Conservation (phyloP, 257 asterid species). For the Fraxinus anomala region DNA sequence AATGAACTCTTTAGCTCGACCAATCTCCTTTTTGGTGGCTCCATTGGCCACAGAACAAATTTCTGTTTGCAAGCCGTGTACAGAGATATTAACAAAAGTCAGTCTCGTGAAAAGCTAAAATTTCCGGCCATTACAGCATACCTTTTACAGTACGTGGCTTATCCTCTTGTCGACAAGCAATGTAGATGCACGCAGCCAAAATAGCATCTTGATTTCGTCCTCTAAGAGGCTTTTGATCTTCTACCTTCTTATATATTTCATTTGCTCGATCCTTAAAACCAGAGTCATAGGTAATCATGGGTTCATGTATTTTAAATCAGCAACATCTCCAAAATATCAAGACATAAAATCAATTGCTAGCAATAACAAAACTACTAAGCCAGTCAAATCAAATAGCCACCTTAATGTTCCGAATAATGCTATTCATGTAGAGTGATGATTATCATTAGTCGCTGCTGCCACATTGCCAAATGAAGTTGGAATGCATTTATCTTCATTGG, state of each 20-base stretch:
- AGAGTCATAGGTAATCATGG: not conserved
- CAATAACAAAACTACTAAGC: not conserved
- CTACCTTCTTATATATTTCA: constrained; percentile 67
- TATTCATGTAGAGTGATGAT: too few species aligned
- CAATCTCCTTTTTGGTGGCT: constrained; percentile 64
- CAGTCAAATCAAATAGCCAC: not conserved
- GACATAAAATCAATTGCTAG: not conserved
- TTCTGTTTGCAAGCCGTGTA: constrained; percentile 39
- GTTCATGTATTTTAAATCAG: not conserved
- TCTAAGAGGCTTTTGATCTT: constrained; percentile 61
- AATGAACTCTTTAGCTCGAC: constrained; percentile 66
- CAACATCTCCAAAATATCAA: not conserved
- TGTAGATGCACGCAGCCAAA: constrained; percentile 64
- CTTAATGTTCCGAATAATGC: not conserved
- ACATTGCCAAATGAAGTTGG: too few species aligned
- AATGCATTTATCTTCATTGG: too few species aligned
- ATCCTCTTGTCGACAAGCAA: constrained; percentile 69
- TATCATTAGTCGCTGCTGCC: too few species aligned
- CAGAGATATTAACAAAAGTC: constrained; percentile 28
- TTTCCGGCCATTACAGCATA: constrained; percentile 23
- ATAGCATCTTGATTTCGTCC: constrained; percentile 70
- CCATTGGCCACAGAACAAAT: constrained; percentile 63
- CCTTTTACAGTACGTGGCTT: constrained; percentile 74
- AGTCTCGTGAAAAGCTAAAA: constrained; percentile 20
- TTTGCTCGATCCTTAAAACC: constrained; percentile 58